A percentile compares a stretch with the other conserved stretches of the same genome.
Evolutionary conservation across 352 stramenopile genomes (phyloP).

Genomic region (Saprolegnia diclina): DNA sequence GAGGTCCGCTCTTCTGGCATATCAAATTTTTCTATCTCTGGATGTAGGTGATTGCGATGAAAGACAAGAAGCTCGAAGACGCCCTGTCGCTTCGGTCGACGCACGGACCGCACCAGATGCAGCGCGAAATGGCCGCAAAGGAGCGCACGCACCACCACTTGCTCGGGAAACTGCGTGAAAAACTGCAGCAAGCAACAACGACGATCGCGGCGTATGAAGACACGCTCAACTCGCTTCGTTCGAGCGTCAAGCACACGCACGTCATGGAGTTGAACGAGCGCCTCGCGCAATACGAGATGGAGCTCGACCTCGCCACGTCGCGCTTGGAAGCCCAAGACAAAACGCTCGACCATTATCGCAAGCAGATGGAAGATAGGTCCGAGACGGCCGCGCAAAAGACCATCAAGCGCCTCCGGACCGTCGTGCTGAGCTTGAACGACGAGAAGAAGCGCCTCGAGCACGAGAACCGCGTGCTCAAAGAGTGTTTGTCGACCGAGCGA

Average conservation of each 20-base stretch:
- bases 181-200: conserved; percentile 16
- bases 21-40: not conserved
- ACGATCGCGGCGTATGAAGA: conserved; percentile 27
- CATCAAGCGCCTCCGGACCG: conserved; percentile 17
- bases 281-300: conserved; percentile 14
- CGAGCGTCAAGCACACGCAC: conserved; percentile 23
- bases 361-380: conserved; percentile 26
- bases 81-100: conserved; percentile 8
- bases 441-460: conserved; percentile 27
- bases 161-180: conserved; percentile 25
- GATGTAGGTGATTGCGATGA: conserved; percentile 25
- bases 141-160: conserved; percentile 23
- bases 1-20: not conserved
- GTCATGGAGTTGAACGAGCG: conserved; percentile 22
- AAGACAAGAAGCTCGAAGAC: conserved; percentile 27
- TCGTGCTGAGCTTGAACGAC: conserved; percentile 23
- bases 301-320: not conserved
- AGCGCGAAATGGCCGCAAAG: conserved; percentile 8
- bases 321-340: conserved; percentile 3
- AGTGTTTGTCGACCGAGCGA: not conserved
- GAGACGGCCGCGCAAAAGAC: conserved; percentile 23
- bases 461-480: conserved; percentile 23
- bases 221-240: conserved; percentile 16
- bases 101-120: conserved; percentile 22
- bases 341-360: conserved; percentile 3